Evolutionary conservation across 192 early-diverging fungal species (phyloP).

Genomic region (Chytriomyces sp.): DNA sequence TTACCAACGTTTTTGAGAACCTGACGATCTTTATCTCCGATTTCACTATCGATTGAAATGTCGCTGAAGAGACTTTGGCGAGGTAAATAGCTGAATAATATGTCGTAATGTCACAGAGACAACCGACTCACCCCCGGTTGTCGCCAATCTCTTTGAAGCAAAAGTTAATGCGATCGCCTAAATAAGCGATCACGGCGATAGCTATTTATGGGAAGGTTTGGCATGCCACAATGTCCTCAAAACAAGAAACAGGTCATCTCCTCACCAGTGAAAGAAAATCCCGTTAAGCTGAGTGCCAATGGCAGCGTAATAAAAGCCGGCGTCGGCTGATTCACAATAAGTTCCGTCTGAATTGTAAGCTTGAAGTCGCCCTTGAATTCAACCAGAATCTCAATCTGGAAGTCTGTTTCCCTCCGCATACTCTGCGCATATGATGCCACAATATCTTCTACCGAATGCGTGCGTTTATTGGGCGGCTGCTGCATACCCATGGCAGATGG

Average conservation of each 20-base stretch:
- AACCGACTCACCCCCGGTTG: slow-evolving; percentile 35
- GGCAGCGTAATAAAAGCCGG: slow-evolving; percentile 63
- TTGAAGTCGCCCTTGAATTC: slow-evolving; percentile 58
- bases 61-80: slow-evolving; percentile 51
- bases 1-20: slow-evolving; percentile 66
- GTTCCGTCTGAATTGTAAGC: slow-evolving; percentile 53
- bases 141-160: slow-evolving; percentile 58
- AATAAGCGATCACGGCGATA: slow-evolving; percentile 61
- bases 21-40: slow-evolving; percentile 56
- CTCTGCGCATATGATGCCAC: slow-evolving; percentile 34
- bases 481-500: background rate
- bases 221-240: background rate
- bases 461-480: slow-evolving; percentile 19
- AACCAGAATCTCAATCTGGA: slow-evolving; percentile 56
- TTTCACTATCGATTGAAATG: slow-evolving; percentile 61
- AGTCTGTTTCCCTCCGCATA: slow-evolving; percentile 47
- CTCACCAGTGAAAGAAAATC: slow-evolving; percentile 56
- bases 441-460: slow-evolving; percentile 32
- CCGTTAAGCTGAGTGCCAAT: slow-evolving; percentile 55
- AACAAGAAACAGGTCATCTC: background rate
- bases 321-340: slow-evolving; percentile 67
- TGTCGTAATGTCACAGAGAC: background rate
- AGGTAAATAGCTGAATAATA: slow-evolving; percentile 20
- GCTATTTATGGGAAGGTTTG: slow-evolving; percentile 29
- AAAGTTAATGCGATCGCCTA: slow-evolving; percentile 60